A percentile compares a stretch with the other conserved stretches of the same genome.
phyloP scores from a whole-genome alignment of 257 asterid genomes.

The Solanum gracilifrons region DNA sequence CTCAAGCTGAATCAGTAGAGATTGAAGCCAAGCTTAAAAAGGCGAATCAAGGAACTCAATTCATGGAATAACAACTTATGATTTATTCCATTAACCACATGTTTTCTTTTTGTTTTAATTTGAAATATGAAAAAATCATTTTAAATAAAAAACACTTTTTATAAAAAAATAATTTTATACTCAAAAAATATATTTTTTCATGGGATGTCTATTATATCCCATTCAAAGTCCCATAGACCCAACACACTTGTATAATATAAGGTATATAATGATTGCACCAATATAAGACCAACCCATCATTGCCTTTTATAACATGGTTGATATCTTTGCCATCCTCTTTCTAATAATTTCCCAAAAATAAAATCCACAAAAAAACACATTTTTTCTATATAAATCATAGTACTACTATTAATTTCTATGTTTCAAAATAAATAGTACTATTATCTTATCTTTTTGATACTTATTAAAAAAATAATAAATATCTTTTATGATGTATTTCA shows the following conservation, averaged over 20 bases:
- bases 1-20: not conserved
- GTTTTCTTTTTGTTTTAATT: too few relatives aligned
- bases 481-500: not conserved
- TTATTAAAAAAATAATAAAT: not conserved
- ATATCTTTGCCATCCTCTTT: not conserved
- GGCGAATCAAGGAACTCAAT: too few relatives aligned
- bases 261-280: constrained; percentile 24
- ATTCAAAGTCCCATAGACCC: not conserved
- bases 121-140: too few relatives aligned
- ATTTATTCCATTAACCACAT: not conserved
- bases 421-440: not conserved
- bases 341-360: not conserved
- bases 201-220: not conserved
- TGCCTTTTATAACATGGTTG: constrained; percentile 28
- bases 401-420: not conserved
- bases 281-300: constrained; percentile 45
- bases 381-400: not conserved
- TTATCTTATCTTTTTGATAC: not conserved
- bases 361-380: not conserved
- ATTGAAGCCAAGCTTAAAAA: too few relatives aligned
- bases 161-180: too few relatives aligned
- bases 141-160: not conserved
- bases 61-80: not conserved
- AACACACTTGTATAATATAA: not conserved
- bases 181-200: not conserved